Evolutionary conservation across 2,329 filamentous ascomycete genomes (phyloP), one percentile per base, ranked within the genome.

Genomic region (Ustulina deusta): DNA sequence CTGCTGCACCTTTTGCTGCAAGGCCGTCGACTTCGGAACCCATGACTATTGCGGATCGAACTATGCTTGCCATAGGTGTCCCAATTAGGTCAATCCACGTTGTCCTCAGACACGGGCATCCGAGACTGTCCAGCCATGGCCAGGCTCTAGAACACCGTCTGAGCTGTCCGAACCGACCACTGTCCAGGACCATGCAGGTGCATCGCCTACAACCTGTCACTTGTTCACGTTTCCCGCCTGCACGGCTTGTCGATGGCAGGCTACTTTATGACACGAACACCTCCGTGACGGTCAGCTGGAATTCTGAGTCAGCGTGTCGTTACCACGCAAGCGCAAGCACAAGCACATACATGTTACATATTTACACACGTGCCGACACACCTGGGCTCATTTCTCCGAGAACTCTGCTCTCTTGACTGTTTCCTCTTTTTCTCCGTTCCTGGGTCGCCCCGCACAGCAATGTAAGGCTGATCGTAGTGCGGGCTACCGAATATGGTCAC

Each of bases 1-100:
- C 71, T 86, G 84, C 82, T 86, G 84, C 79, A 80, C 81, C 29
- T 84, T 81, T 72, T 86, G 84, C 78, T 86, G 84, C 79, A 83
- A 82, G 73, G 82, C 82, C 38, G 79, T 82, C 61, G 83, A 85
- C 73, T 83, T 82, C 63, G 83, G 83, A 69, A 82, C 82, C 55
- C 84, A 86, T 73, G 84, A 86, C 71, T 83, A 82, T 74, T 86
- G 84, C 76, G 81, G 76, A 61, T 75, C 74, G 70, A 76, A 76
- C 54, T 63, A 77, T 61, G 76, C 82, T 73, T 86, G 84, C 74
- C 81, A 82, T 54, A 77, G 76, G 61, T 84, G 81, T 77, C 78
- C 78, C 61, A 77, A 80, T 67, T 81, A 78, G 78, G 63, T n/a
- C 57, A 34, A 49, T 38, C 22, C 49, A 59, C 56, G 22, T 59